These are phyloP conservation scores for Coemansia sp. DNA, from an alignment of 192 early-diverging fungal genomes.

Conservation along the genomic window DNA sequence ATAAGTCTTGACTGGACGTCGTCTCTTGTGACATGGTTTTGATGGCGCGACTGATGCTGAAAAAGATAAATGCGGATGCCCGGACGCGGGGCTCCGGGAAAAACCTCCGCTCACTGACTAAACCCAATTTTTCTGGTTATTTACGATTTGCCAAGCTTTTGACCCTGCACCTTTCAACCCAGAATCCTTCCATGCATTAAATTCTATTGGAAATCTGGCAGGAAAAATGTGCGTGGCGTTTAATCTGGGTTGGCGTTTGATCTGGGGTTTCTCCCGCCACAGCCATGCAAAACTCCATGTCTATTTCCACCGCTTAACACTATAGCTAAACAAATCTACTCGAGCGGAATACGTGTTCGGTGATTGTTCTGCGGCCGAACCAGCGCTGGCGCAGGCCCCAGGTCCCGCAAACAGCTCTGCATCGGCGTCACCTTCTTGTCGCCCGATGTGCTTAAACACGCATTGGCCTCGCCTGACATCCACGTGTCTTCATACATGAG, in stretches of 20 bases:
- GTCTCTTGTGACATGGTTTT: too few species aligned
- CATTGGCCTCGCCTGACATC: slow-evolving; percentile 19
- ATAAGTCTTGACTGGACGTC: too few species aligned
- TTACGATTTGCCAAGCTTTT: not conserved
- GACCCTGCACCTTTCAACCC: not conserved
- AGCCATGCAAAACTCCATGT: too few species aligned
- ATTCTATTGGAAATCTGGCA: not conserved
- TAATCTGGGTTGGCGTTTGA: too few species aligned
- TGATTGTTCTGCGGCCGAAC: slow-evolving; percentile 28
- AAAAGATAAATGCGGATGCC: not conserved
- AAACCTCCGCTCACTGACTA: not conserved
- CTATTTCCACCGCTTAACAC: too few species aligned
- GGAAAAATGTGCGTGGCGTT: too few species aligned
- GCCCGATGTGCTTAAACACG: not conserved
- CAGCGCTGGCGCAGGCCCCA: slow-evolving; percentile 30
- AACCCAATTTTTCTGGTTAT: not conserved
- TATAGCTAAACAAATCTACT: not conserved
- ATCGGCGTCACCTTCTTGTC: slow-evolving; percentile 13
- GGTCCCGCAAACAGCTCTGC: slow-evolving; percentile 21
- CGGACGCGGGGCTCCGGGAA: not conserved
- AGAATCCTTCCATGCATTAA: not conserved
- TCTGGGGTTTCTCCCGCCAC: too few species aligned
- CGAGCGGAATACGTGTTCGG: slow-evolving; percentile 26
- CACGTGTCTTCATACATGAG: slow-evolving; percentile 39
- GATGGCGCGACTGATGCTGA: too few species aligned